Evolutionary conservation across 768 basidiomycete species (phyloP), one percentile per base, ranked within the genome.

Genomic region (Cantharellus cinnabarinus): DNA sequence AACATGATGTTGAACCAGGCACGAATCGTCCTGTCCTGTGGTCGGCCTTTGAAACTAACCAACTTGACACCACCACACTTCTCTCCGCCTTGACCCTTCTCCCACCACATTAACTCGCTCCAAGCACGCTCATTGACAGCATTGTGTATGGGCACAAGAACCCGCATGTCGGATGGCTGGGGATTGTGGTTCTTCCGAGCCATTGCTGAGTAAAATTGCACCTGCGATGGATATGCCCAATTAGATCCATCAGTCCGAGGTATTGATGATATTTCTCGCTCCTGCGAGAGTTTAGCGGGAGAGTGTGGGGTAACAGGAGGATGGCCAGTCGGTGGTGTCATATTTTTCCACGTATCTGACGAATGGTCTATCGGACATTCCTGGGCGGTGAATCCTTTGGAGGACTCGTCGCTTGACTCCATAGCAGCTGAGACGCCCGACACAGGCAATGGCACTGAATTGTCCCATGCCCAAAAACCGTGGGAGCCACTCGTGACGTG

Each of bases 161-260:
- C 85, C 66, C 78, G 80, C 93, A 98, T 97, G 71, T 98, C 94
- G n/a, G 75, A 68, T 29, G 84, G 77, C 39, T 81, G 76, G 2
- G 93, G 93, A 58, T 83, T 80, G 69, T 95, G 88, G 65, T 95
- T 82, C 72, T 98, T 98, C 61, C 94, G 81, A 60, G 82, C 79
- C 83, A 99, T 91, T 20, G 95, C 94, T n/a, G 85, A 76, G 70
- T 86, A 98, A 76, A 99, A 99, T 71, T 97, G 94, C n/a, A 85
- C 80, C 68, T 97, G 89, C 20, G 94, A 97, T 34, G 95, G 95
- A 70, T 99, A 99, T 54, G 95, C 86, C 95, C 95, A 99, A 59
- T 89, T 83, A 20, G 66, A 76, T 55, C 80, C 79, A 48, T 74
- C 70, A 20, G 72, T 68, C 65, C 82, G 80, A 15, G 94, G 94